These are phyloP conservation scores for Dothistroma septosporum DNA, from an alignment of 2,329 filamentous ascomycete species.

Conservation along the genomic window DNA sequence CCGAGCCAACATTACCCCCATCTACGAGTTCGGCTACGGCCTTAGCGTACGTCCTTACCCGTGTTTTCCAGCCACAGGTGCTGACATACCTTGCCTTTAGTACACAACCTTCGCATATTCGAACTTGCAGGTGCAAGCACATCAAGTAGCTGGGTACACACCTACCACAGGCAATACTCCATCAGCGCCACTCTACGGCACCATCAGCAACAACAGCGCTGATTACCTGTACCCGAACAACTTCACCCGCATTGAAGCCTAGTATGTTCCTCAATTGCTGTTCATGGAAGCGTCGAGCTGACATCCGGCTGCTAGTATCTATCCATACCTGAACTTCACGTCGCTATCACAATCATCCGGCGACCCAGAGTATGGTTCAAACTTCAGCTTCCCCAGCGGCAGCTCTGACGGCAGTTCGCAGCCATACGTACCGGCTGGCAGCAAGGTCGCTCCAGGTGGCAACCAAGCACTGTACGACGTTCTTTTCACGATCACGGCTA, in stretches of 20 bases:
- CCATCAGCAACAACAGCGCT: conserved; percentile 56
- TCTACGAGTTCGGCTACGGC: conserved; percentile 78
- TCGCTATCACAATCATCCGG: conserved; percentile 54
- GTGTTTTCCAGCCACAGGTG: conserved; percentile 38
- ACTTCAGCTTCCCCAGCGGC: conserved; percentile 57
- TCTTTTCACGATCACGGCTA: conserved; percentile 63
- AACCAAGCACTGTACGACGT: conserved; percentile 64
- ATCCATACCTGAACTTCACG: conserved; percentile 66
- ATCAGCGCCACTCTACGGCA: conserved; percentile 62
- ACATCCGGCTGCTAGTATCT: conserved; percentile 47
- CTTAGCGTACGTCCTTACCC: not conserved
- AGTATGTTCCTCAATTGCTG: conserved; percentile 23
- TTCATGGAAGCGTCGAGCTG: not conserved
- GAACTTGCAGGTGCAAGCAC: conserved; percentile 57
- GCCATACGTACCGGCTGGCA: conserved; percentile 57
- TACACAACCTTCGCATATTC: conserved; percentile 77
- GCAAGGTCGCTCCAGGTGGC: conserved; percentile 54
- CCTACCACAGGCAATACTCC: conserved; percentile 60
- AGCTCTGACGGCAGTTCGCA: conserved; percentile 58
- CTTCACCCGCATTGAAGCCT: conserved; percentile 51
- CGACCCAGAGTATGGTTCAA: conserved; percentile 58
- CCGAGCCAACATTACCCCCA: conserved; percentile 58
- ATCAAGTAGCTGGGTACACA: conserved; percentile 50
- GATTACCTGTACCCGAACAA: conserved; percentile 66
- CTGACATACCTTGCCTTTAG: conserved; percentile 37